Base-by-base conservation (phyloP, 2,329 filamentous ascomycete genomes). In the Orbilia brochopaga region DNA sequence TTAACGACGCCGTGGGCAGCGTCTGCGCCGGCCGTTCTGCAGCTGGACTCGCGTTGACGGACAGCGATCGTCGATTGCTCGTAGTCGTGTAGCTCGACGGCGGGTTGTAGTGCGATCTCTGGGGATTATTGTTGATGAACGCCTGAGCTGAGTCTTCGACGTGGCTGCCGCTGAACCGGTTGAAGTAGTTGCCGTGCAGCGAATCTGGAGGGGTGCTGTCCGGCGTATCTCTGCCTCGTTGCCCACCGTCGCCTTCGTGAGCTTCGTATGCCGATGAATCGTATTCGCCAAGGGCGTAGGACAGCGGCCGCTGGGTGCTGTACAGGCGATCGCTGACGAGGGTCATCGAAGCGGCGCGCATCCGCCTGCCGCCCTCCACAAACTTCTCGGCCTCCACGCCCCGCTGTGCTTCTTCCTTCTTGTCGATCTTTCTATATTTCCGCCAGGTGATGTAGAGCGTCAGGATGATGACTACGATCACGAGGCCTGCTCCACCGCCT, bases 381-480 rank as follows among this genome's bases (percentile, higher is more conserved):
- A 72, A 72, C 52, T 65, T 60, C 30, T 72, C 37, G 21, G 54
- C 67, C 19, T 72, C 60, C 13, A 46, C 10, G 11, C 44, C 23
- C 53, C 67, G 55, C 50, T 65, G 54, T 8, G 21, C 67, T 11
- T 65, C 60, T 15, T 64, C 55, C 24, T 61, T 65, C 44, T 72
- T 65, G 48, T 86, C 67, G 30, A 56, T 56, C 35, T 72, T 72
- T 44, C 60, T 72, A 24, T 72, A 72, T 8, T 21, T 65, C 19
- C 67, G 54, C 2, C 24, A 56, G 21, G 44, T 72, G 32, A 30
- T 48, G 24, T 56, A 65, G 11, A 72, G 35, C 7, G 35, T 27
- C 8, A 60, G 7, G 13, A 65, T 17, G 1, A 42, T 42, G 30
- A 58, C 32, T 7, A 72, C 10, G 24, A 72, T 19, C 2, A 72